phyloP scores from a whole-genome alignment of 208 protist species.

The Herpetomonas samuelpessoai region DNA sequence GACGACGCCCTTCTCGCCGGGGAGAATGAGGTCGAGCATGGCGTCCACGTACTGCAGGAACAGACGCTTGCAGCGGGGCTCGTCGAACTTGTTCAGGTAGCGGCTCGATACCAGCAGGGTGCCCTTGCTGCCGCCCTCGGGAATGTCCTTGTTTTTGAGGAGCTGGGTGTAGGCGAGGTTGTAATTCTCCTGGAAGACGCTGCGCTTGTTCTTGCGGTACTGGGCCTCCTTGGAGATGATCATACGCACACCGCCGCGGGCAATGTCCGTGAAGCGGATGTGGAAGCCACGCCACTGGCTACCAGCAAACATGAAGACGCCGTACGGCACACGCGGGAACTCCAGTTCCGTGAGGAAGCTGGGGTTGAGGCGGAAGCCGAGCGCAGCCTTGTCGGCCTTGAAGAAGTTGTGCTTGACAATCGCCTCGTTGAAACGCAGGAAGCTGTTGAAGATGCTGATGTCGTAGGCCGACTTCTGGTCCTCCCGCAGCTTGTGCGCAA shows the following conservation, averaged over 20 bases:
- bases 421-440: conserved; percentile 92
- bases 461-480: conserved; percentile 71
- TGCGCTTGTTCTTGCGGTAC: conserved; percentile 88
- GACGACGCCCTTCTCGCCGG: conserved; percentile 72
- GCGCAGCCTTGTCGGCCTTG: conserved; percentile 88
- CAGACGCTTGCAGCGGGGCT: conserved; percentile 59
- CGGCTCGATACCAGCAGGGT: conserved; percentile 85
- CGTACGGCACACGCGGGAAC: conserved; percentile 85
- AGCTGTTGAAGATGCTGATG: conserved; percentile 75
- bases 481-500: conserved; percentile 69
- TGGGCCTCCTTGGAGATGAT: conserved; percentile 89
- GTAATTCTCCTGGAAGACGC: conserved; percentile 97
- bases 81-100: conserved; percentile 74
- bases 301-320: conserved; percentile 92
- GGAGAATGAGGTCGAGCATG: conserved; percentile 91
- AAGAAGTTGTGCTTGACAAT: conserved; percentile 96
- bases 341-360: conserved; percentile 70
- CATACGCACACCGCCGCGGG: conserved; percentile 95
- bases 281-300: conserved; percentile 96
- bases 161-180: conserved; percentile 95
- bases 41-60: conserved; percentile 96
- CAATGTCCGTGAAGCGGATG: conserved; percentile 94
- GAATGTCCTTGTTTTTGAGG: conserved; percentile 97
- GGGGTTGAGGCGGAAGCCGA: conserved; percentile 92
- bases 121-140: conserved; percentile 96